Evolutionary conservation across 345 rosid genomes (phyloP).

Genomic region (Acer negundo): DNA sequence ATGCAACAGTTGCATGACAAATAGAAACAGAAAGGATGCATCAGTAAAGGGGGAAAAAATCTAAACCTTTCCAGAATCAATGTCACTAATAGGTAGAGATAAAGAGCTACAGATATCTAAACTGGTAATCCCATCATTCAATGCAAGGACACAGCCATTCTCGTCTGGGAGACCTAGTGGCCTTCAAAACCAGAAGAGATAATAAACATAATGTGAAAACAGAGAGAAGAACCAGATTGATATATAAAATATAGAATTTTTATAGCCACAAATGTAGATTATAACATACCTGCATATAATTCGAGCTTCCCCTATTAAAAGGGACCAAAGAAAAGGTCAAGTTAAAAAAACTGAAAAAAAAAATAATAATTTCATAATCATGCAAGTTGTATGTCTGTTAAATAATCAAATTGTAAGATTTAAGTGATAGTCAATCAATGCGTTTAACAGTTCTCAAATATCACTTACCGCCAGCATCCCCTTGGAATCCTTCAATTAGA

Average conservation of each 20-base stretch:
- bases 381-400: not conserved
- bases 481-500: slow-evolving; percentile 65
- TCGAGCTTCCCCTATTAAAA: slow-evolving; percentile 59
- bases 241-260: not conserved
- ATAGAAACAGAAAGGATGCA: not conserved
- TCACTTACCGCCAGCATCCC: slow-evolving; percentile 70
- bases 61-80: slow-evolving; percentile 66
- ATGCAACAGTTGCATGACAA: not conserved
- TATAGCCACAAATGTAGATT: not conserved
- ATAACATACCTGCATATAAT: slow-evolving; percentile 68
- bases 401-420: not conserved
- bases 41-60: not conserved
- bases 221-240: not conserved
- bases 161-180: slow-evolving; percentile 42
- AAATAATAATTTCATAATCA: not conserved
- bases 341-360: not conserved
- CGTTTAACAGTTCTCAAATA: not conserved
- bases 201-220: not conserved
- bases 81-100: slow-evolving; percentile 54
- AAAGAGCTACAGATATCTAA: slow-evolving; percentile 46
- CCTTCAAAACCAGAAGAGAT: slow-evolving; percentile 39
- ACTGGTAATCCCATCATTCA: slow-evolving; percentile 29
- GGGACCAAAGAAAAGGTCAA: slow-evolving; percentile 14
- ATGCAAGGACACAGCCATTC: slow-evolving; percentile 44
- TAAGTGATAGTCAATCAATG: slow-evolving; percentile 4